Evolutionary conservation across 495 filamentous ascomycete genomes (phyloP), one percentile per base, ranked within the genome.

Genomic region (Terfezia boudieri): DNA sequence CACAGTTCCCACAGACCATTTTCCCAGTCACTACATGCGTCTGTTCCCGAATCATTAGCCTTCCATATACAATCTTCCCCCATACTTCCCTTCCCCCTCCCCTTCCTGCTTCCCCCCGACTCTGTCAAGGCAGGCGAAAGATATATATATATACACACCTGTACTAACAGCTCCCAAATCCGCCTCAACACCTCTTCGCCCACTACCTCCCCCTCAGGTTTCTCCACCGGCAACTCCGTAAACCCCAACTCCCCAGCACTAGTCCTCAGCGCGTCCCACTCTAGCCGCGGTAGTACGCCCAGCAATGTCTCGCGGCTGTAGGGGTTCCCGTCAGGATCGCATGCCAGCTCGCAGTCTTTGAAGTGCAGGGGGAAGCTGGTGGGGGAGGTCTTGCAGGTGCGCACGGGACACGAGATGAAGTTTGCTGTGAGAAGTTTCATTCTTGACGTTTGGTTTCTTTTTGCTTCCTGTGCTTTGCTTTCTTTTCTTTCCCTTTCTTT

Each of bases 341-440:
- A 77, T 59, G 81, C 86, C 14, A 98, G 78, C 66, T 94, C 88
- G 53, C 83, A 88, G 57, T 95, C 87, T 53, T 78, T 77, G 51
- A 89, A 88, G 66, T 95, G 92, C 20, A 96, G 73, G 0, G 92
- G 88, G 61, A 93, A 95, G 9, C 87, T 82, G 37, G 72, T 67
- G 9, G 79, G 67, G 9, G 76, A 76, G 54, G 79, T 71, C 68
- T 94, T 94, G 80, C 90, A 99, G 37, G 82, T 68, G 69, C 93
- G 94, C 61, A 93, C 81, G 20, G 90, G 88, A 74, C 90, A 99
- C 56, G 86, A 88, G 61, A 99, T 74, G 68, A 96, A 99, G 69
- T 96, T 96, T 60, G 89, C 82, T 50, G 88, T 96, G 49, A 99
- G 77, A 57, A 99, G 71, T 68, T 96, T 99, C 90, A 99, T 95